These are phyloP conservation scores for Glycyrrhiza uralensis DNA, from an alignment of 306 rosid genomes.

Conservation along the genomic window DNA sequence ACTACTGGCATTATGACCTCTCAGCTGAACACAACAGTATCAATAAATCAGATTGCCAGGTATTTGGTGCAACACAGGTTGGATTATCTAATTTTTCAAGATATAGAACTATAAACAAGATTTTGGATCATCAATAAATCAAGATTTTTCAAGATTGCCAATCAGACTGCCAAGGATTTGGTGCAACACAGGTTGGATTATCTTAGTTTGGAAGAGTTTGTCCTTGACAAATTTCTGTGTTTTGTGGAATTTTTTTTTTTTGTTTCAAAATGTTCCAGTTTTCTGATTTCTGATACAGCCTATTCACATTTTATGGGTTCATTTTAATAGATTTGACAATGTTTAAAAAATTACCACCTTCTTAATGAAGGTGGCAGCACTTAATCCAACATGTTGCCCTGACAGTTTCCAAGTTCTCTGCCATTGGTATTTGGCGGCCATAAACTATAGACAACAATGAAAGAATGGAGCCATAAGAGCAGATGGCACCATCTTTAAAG, in stretches of 20 bases:
- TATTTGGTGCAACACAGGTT: neutral
- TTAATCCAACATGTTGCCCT: neutral
- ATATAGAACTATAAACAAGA: constrained; percentile 6
- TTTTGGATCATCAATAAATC: too few species aligned
- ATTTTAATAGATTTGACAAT: neutral
- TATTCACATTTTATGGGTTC: too few species aligned
- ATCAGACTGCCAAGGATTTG: too few species aligned
- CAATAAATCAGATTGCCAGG: constrained; percentile 8
- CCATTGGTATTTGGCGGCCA: neutral
- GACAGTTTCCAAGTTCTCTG: neutral
- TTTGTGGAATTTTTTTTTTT: too few species aligned
- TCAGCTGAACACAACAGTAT: constrained; percentile 11
- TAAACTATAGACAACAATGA: neutral
- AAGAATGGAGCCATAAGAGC: neutral
- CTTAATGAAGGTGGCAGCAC: neutral
- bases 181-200: too few species aligned
- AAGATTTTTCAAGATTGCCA: too few species aligned
- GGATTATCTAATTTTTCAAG: neutral
- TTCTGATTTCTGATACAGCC: too few species aligned
- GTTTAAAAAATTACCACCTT: neutral
- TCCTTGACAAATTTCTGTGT: too few species aligned
- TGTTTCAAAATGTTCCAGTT: too few species aligned
- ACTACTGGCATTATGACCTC: neutral
- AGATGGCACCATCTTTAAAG: neutral
- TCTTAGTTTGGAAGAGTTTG: too few species aligned